Evolutionary conservation across 2,329 filamentous ascomycete genomes (phyloP), one percentile per base, ranked within the genome.

Genomic region (Ascochyta fabae): DNA sequence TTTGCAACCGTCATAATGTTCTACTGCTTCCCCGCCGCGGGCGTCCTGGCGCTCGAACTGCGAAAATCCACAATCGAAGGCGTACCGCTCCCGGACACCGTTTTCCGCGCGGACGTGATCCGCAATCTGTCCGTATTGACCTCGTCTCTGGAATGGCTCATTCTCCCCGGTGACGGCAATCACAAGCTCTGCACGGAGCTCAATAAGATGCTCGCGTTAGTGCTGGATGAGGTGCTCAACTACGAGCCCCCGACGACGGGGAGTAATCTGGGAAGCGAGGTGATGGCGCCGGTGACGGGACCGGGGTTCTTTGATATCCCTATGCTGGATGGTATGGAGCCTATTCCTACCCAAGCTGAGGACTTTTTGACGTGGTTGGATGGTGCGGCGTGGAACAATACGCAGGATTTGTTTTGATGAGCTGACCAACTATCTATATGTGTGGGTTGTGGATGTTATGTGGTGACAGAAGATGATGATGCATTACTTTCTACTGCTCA

Each of bases 351-450:
- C 1, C 68, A 73, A 53, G 68, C 68, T 0, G 71, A 73, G 46
- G 68, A 72, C 29, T 74, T 75, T 54, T 48, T 75, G 44, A 69
- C 68, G 34, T 75, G 72, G 72, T 35, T 75, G 47, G 71, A 75
- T 58, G 69, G 73, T 44, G 71, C 71, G n/a, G 72, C 72, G 16
- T 74, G 69, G 70, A 72, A 66, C 45, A 74, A 71, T 46, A 66
- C 65, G 7, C 42, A 64, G 48, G 60, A 65, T 39, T 41, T 63
- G 26, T 66, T 60, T 34, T 65, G 35, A 53, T 13, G 29, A 6
- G 12, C 29, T 5, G 2, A 31, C 12, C 3, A 10, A 31, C 4
- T 1, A 5, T 12, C 10, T 2, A 13, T 31, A 12, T 12, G 6
- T 5, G 13, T 5, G 13, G 12, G 13, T 2, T 12, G 12, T 12